Base-by-base conservation (phyloP, 306 rosid genomes). In the Pyrus bretschneideri region DNA sequence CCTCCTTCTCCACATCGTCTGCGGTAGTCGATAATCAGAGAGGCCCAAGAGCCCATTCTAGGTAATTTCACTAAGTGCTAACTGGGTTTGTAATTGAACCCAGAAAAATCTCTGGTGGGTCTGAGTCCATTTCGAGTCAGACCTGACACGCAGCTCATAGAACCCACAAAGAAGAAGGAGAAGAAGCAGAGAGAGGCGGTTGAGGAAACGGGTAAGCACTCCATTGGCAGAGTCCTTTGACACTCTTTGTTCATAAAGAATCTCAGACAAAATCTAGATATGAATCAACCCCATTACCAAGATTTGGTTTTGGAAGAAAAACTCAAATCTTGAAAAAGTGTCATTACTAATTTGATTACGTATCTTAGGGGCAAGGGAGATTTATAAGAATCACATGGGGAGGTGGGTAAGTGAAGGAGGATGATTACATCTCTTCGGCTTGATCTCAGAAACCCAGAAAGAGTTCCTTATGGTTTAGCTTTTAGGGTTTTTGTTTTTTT, bases 311-410 rank as follows among this genome's bases (percentile, higher is more conserved):
- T 27, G 67, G 59, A 27, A 23, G 13, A 64, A 44, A 54, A 81
- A 35, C 69, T 79, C 69, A 44, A 61, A 70, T 31, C 75, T 7
- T 74, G 44, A 21, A 23, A 69, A 55, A 51, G 80, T 22, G 11
- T 25, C 17, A 58, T 51, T 19, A 21, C 58, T 49, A 84, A 63
- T 71, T 76, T 59, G 82, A 59, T 62, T 38, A 65, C 79, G 69
- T 77, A 70, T 29, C 62, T 67, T 10, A 65, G 57, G 6, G 69
- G 11, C 42, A 30, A 63, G 72, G 71, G 80, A 57, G 80, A 65
- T 76, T 78, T 77, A 66, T 65, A 57, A 57, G 60, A 42, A n/a
- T 12, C 29, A 91, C 89, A 88, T 92, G 90, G 78, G 75, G 83
- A 86, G 89, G 76, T 60, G 86, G 85, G 85, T 22, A 17, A 51